These are phyloP conservation scores for Speleostelium caveatum DNA, from an alignment of 78 protist species.

Conservation along the genomic window DNA sequence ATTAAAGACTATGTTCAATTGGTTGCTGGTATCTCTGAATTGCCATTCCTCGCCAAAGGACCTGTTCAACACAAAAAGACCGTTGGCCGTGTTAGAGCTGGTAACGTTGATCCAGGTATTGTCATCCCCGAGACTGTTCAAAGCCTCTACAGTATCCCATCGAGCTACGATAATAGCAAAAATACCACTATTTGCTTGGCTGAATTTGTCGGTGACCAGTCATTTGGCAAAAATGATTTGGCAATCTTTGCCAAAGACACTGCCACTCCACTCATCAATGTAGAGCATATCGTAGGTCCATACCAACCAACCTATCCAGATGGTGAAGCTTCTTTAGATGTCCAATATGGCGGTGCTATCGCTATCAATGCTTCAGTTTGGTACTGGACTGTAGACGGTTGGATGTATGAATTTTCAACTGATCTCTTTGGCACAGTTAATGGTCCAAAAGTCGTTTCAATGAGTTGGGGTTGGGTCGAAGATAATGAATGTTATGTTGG, in stretches of 20 bases:
- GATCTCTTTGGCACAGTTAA: neutral
- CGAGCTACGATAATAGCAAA: slow-evolving; percentile 12
- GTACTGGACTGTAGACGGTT: slow-evolving; percentile 1
- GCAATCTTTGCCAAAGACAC: slow-evolving; percentile 35
- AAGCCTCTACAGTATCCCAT: slow-evolving; percentile 43
- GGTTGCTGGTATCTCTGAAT: slow-evolving; percentile 67
- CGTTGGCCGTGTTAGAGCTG: neutral
- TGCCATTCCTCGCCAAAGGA: slow-evolving; percentile 25
- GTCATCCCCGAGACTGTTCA: slow-evolving; percentile 49
- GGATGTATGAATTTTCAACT: slow-evolving; percentile 18
- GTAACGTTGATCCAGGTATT: slow-evolving; percentile 17
- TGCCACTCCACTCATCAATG: slow-evolving; percentile 37
- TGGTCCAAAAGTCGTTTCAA: slow-evolving; percentile 39
- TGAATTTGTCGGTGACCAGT: slow-evolving; percentile 65
- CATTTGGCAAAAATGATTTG: slow-evolving; percentile 50
- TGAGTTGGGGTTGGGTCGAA: slow-evolving; percentile 30
- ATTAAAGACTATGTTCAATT: neutral
- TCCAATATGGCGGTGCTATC: slow-evolving; percentile 41
- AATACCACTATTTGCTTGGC: slow-evolving; percentile 36
- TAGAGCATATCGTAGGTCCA: slow-evolving; percentile 38
- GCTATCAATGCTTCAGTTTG: slow-evolving; percentile 7
- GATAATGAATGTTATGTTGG: slow-evolving; percentile 12
- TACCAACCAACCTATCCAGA: slow-evolving; percentile 16
- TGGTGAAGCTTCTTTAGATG: slow-evolving; percentile 21
- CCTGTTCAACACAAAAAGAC: neutral